Conservation (phyloP, 1,284 basidiomycete species). For the Austropuccinia psidii region DNA sequence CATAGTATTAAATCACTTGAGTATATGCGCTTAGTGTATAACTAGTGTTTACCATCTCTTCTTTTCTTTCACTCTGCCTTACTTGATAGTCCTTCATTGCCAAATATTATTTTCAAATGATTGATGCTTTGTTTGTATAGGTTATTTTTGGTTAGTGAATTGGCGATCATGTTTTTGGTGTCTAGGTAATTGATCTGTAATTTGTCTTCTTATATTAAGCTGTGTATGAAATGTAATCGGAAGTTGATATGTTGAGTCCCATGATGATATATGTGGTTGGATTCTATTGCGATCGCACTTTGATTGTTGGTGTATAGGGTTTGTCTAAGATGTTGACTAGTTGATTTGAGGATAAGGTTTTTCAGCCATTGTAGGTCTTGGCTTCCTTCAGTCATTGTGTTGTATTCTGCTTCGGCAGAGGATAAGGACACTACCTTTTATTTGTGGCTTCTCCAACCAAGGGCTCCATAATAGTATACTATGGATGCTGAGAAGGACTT, state of each 20-base stretch:
- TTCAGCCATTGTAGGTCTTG: neutral
- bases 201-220: neutral
- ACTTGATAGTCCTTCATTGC: too few relatives aligned
- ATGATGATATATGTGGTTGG: neutral
- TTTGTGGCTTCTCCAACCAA: neutral
- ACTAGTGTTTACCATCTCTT: too few relatives aligned
- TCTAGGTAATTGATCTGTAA: neutral
- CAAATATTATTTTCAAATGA: too few relatives aligned
- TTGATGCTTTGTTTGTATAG: too few relatives aligned
- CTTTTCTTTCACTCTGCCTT: too few relatives aligned
- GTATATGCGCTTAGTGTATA: too few relatives aligned
- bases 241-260: neutral
- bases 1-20: too few relatives aligned
- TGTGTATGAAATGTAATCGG: neutral
- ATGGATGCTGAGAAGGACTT: neutral
- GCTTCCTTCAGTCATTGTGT: neutral
- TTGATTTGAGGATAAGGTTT: neutral
- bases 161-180: neutral
- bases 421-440: neutral
- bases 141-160: slow-evolving; percentile 6
- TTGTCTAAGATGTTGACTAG: neutral
- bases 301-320: neutral
- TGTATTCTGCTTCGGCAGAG: neutral
- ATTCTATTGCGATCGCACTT: neutral
- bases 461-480: neutral